Evolutionary conservation across 805 yeast species (phyloP).

Genomic region (Diddensiella santjacobensis): DNA sequence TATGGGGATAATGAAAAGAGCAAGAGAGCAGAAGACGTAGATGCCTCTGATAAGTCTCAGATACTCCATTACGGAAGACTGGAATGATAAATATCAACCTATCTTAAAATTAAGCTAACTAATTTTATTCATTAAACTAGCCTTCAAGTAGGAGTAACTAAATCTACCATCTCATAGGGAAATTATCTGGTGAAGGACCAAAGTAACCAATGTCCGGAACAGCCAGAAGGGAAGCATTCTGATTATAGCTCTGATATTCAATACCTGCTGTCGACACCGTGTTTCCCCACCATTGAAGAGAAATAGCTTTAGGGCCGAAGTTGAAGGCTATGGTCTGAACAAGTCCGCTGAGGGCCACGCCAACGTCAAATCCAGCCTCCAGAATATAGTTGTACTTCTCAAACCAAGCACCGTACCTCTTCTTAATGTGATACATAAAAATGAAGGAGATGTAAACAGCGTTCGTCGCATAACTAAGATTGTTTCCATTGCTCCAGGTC

Average conservation of each 20-base stretch:
- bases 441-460: constrained; percentile 40
- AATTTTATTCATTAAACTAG: no score
- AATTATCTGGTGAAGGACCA: constrained; percentile 30
- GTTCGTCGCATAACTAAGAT: constrained; percentile 39
- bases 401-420: constrained; percentile 53
- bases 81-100: no score
- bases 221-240: constrained; percentile 12
- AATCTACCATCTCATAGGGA: constrained; percentile 7
- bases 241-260: constrained; percentile 1
- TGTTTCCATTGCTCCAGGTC: constrained; percentile 22
- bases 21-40: no score
- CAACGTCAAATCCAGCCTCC: constrained; percentile 54
- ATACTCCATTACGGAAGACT: no score
- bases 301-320: constrained; percentile 38
- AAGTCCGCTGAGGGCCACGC: constrained; percentile 58
- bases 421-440: constrained; percentile 46
- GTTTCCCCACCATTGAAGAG: constrained; percentile 60
- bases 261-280: constrained; percentile 33
- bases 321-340: constrained; percentile 52
- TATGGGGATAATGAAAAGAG: no score
- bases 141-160: no score
- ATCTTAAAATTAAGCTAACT: no score
- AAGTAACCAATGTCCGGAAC: constrained; percentile 29
- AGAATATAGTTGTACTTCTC: constrained; percentile 47
- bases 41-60: no score